Percentiles rank a stretch among this genome's conserved stretches.
Evolutionary conservation across 2,329 filamentous ascomycete species (phyloP).

Genomic region (Salinomyces thailandicus): DNA sequence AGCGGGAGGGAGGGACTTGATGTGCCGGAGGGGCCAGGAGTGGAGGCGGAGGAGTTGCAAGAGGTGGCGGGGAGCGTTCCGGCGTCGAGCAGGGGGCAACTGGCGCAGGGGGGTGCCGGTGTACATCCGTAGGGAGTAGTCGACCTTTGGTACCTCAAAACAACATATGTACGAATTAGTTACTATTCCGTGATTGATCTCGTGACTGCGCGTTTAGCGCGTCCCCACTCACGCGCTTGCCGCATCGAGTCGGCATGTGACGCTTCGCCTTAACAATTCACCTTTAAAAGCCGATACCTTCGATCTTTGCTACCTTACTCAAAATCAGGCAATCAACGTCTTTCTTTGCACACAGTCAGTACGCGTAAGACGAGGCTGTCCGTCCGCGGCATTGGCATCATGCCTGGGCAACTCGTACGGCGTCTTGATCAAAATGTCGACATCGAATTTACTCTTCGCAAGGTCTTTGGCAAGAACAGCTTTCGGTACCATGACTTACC

Average conservation of each 20-base stretch:
- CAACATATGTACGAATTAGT: too few relatives aligned
- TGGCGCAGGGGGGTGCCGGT: constrained; percentile 29
- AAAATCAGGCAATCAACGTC: too few relatives aligned
- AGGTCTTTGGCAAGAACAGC: constrained; percentile 24
- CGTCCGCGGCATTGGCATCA: too few relatives aligned
- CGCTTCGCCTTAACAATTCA: too few relatives aligned
- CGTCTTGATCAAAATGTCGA: constrained; percentile 23
- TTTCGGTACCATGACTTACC: constrained; percentile 23
- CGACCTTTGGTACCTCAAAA: too few relatives aligned
- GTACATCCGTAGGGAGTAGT: constrained; percentile 24
- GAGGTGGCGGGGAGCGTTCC: constrained; percentile 26
- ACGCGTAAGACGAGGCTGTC: too few relatives aligned
- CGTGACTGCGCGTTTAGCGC: background rate
- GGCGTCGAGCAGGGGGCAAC: constrained; percentile 23
- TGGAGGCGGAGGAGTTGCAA: constrained; percentile 25
- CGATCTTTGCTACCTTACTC: too few relatives aligned
- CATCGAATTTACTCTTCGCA: constrained; percentile 28
- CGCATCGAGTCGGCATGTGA: too few relatives aligned
- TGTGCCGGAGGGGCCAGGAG: background rate
- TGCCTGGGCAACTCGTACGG: constrained; percentile 16
- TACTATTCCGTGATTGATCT: background rate
- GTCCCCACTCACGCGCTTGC: background rate
- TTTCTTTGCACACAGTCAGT: too few relatives aligned
- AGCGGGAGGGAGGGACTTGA: constrained; percentile 5
- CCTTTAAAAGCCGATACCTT: too few relatives aligned